These are phyloP conservation scores for Trypanosoma rangeli DNA, from an alignment of 208 protist genomes.

Conservation along the genomic window DNA sequence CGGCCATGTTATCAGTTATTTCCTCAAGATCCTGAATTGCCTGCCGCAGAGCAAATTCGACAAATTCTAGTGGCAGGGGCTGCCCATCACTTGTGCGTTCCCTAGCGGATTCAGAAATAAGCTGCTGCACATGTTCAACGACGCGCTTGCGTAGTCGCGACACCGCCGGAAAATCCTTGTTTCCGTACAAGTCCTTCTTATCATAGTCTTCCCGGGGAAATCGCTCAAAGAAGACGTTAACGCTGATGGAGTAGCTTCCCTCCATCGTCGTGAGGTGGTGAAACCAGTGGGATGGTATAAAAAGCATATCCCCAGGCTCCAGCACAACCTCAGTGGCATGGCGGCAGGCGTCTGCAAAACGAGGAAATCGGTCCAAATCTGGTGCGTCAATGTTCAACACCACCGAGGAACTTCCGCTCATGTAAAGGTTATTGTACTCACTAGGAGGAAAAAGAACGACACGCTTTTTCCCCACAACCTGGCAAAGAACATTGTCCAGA, in stretches of 20 bases:
- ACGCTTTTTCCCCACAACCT: constrained; percentile 88
- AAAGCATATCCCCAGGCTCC: constrained; percentile 92
- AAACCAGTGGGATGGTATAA: constrained; percentile 93
- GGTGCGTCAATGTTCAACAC: constrained; percentile 82
- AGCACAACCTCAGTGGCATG: constrained; percentile 72
- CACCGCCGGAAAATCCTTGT: constrained; percentile 79
- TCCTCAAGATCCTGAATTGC: constrained; percentile 80
- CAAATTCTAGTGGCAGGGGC: constrained; percentile 38
- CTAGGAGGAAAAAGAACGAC: constrained; percentile 90
- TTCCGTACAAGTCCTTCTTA: constrained; percentile 88
- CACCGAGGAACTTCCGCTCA: constrained; percentile 83
- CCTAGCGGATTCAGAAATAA: constrained; percentile 21
- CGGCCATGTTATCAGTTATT: constrained; percentile 41
- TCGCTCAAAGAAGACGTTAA: constrained; percentile 90
- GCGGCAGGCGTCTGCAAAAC: constrained; percentile 78
- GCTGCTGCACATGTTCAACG: constrained; percentile 24
- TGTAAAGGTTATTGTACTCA: constrained; percentile 89
- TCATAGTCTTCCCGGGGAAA: constrained; percentile 70
- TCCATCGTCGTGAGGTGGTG: constrained; percentile 86
- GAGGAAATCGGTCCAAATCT: constrained; percentile 74
- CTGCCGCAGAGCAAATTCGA: constrained; percentile 79
- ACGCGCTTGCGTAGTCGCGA: constrained; percentile 49
- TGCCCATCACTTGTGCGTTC: constrained; percentile 28
- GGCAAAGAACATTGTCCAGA: constrained; percentile 93
- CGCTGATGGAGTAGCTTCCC: constrained; percentile 64